Evolutionary conservation across 208 protist genomes (phyloP).

Genomic region (Crithidia brevicula): DNA sequence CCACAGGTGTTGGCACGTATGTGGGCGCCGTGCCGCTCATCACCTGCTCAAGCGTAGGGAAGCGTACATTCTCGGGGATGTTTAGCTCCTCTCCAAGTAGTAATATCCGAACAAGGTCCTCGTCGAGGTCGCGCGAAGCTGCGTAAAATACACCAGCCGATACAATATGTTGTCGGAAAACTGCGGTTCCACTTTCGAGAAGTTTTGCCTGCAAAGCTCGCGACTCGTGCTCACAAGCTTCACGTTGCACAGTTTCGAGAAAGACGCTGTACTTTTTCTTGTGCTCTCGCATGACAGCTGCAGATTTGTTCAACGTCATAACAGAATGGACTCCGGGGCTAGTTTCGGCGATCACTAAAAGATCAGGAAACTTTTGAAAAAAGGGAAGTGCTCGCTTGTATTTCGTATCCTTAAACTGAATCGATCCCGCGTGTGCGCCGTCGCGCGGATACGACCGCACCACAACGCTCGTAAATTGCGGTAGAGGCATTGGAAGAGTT

Average conservation of each 20-base stretch:
- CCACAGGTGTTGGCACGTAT: slow-evolving; percentile 1
- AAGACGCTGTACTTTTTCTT: slow-evolving; percentile 42
- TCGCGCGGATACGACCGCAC: slow-evolving; percentile 51
- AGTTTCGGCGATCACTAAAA: slow-evolving; percentile 52
- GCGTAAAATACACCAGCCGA: slow-evolving; percentile 36
- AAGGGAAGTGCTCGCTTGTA: slow-evolving; percentile 72
- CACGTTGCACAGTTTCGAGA: slow-evolving; percentile 41
- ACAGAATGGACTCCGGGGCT: slow-evolving; percentile 52
- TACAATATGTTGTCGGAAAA: slow-evolving; percentile 52
- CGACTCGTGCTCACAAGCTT: slow-evolving; percentile 42
- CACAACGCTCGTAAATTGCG: slow-evolving; percentile 64
- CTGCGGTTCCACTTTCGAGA: slow-evolving; percentile 36
- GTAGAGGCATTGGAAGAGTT: slow-evolving; percentile 58
- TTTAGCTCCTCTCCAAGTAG: slow-evolving; percentile 26
- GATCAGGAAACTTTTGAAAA: slow-evolving; percentile 41
- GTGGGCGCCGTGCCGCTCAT: slow-evolving; percentile 10
- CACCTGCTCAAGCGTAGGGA: slow-evolving; percentile 30
- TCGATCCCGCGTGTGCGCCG: slow-evolving; percentile 20
- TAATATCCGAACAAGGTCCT: slow-evolving; percentile 24
- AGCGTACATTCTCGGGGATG: slow-evolving; percentile 12
- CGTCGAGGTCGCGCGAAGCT: slow-evolving; percentile 13
- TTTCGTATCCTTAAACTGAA: slow-evolving; percentile 75
- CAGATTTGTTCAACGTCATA: slow-evolving; percentile 47
- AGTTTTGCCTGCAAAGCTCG: slow-evolving; percentile 38
- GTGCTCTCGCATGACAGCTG: slow-evolving; percentile 44